A percentile compares a stretch with the other conserved stretches of the same genome.
These are phyloP conservation scores for Stagonosporopsis vannaccii DNA, from an alignment of 2,329 filamentous ascomycete species.

Conservation along the genomic window DNA sequence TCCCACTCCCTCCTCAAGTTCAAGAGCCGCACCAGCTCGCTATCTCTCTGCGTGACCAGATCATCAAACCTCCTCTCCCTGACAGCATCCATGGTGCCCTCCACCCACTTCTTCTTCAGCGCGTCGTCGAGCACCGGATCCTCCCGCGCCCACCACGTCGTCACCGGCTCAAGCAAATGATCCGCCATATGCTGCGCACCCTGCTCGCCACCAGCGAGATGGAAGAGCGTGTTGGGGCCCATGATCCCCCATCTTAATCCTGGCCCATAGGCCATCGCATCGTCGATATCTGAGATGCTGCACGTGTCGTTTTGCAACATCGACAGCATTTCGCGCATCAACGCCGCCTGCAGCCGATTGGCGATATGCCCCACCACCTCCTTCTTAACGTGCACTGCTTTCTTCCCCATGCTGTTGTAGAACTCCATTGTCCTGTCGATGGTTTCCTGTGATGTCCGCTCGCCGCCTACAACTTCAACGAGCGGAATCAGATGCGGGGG, in stretches of 20 bases:
- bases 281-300: slow-evolving; percentile 25
- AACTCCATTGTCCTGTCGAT: slow-evolving; percentile 46
- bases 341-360: slow-evolving; percentile 53
- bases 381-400: slow-evolving; percentile 39
- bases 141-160: slow-evolving; percentile 26
- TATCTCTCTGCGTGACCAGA: slow-evolving; percentile 22
- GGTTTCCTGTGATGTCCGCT: slow-evolving; percentile 26
- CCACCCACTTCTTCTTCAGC: slow-evolving; percentile 28
- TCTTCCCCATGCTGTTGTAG: slow-evolving; percentile 52
- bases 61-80: slow-evolving; percentile 18
- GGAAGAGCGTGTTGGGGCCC: slow-evolving; percentile 24
- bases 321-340: slow-evolving; percentile 27
- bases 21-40: slow-evolving; percentile 24
- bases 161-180: slow-evolving; percentile 25
- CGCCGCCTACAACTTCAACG: slow-evolving; percentile 53
- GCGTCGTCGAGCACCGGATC: slow-evolving; percentile 24
- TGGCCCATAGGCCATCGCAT: slow-evolving; percentile 25
- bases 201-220: slow-evolving; percentile 26
- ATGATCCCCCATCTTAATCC: slow-evolving; percentile 29
- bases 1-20: slow-evolving; percentile 24
- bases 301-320: slow-evolving; percentile 23
- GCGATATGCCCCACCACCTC: slow-evolving; percentile 55
- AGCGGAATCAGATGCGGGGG: slow-evolving; percentile 58
- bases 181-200: slow-evolving; percentile 27
- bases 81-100: slow-evolving; percentile 20